phyloP scores from a whole-genome alignment of 2,329 filamentous ascomycete species.

The Tolypocladium album region DNA sequence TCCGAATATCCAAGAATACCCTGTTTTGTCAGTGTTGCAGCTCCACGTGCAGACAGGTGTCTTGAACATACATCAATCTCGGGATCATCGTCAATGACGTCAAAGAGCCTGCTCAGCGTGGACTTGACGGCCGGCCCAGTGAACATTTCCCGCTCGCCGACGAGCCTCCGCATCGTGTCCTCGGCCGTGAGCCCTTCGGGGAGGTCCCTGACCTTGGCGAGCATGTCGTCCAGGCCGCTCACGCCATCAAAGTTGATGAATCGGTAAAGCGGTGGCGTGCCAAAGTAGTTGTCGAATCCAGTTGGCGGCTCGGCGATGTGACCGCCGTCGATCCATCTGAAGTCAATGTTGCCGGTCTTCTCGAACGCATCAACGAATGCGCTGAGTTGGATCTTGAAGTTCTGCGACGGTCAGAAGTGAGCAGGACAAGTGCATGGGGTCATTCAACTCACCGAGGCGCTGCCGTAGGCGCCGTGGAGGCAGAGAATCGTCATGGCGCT shows the following conservation, averaged over 20 bases:
- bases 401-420: conserved; percentile 21
- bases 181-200: conserved; percentile 40
- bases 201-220: conserved; percentile 43
- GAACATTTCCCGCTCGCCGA: conserved; percentile 18
- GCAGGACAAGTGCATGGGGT: not conserved
- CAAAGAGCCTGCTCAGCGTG: conserved; percentile 19
- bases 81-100: conserved; percentile 31
- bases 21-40: conserved; percentile 5
- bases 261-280: conserved; percentile 41
- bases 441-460: conserved; percentile 33
- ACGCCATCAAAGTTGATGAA: conserved; percentile 39
- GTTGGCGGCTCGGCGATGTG: conserved; percentile 37
- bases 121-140: conserved; percentile 5
- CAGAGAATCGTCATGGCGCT: conserved; percentile 42
- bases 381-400: conserved; percentile 44
- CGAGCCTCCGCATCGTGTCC: conserved; percentile 43
- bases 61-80: conserved; percentile 16
- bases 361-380: conserved; percentile 13
- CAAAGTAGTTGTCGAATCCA: conserved; percentile 48
- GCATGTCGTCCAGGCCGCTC: conserved; percentile 30
- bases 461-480: conserved; percentile 47
- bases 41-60: not conserved
- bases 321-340: conserved; percentile 41
- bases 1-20: conserved; percentile 52
- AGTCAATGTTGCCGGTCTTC: conserved; percentile 12